phyloP scores from a whole-genome alignment of 345 rosid genomes.

The thale cress (Arabidopsis thaliana) region DNA sequence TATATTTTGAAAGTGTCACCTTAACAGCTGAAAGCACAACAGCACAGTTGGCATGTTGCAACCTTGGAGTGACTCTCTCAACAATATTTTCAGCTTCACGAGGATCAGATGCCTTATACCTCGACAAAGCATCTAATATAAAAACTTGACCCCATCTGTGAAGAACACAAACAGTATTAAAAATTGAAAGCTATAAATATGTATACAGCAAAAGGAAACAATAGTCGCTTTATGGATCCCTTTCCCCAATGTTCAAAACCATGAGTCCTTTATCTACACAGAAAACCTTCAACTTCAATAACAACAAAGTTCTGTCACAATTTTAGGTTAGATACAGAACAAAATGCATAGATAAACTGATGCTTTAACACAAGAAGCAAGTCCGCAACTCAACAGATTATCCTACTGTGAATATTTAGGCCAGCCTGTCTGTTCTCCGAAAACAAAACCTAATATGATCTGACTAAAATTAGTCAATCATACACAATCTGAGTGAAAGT shows the following conservation, averaged over 20 bases:
- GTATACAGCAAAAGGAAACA: background rate
- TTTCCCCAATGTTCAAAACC: conserved; percentile 15
- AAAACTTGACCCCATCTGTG: conserved; percentile 99
- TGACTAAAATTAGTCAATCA: conserved; percentile 4
- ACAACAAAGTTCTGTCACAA: conserved; percentile 11
- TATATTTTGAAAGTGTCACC: conserved; percentile 50
- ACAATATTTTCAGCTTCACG: conserved; percentile 98
- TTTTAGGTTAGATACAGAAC: background rate
- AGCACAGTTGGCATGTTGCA: conserved; percentile 98
- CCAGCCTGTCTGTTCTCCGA: background rate
- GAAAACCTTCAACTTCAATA: background rate
- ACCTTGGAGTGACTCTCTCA: conserved; percentile 93
- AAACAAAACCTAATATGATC: background rate
- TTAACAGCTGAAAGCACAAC: conserved; percentile 98
- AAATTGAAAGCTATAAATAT: background rate
- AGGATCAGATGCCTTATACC: conserved; percentile 91
- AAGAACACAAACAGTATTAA: conserved; percentile 2
- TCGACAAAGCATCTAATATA: conserved; percentile 93
- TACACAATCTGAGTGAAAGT: conserved; percentile 14
- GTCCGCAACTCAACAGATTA: conserved; percentile 7
- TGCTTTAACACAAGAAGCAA: conserved; percentile 5
- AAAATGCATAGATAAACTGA: background rate
- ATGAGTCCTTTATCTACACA: conserved; percentile 7
- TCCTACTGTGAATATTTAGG: background rate
- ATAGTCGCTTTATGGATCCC: background rate